These are phyloP conservation scores for Cladophialophora bantiana DNA, from an alignment of 2,329 filamentous ascomycete species.

Conservation along the genomic window DNA sequence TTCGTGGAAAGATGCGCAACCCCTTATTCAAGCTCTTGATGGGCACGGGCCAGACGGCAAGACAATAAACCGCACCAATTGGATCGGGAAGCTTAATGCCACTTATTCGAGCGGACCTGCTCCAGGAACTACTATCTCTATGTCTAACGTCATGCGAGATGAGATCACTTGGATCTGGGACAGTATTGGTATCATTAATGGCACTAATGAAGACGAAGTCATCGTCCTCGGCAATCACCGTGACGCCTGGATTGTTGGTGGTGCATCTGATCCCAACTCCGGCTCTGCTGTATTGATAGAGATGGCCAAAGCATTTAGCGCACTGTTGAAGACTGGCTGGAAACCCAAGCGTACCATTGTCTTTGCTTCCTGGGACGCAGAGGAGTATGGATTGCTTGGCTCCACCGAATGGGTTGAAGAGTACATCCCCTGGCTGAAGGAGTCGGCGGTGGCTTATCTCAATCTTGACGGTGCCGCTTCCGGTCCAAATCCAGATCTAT, in stretches of 20 bases:
- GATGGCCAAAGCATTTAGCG: conserved; percentile 58
- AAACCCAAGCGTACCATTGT: conserved; percentile 59
- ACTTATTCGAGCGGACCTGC: conserved; percentile 45
- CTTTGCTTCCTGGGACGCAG: conserved; percentile 47
- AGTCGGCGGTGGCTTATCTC: conserved; percentile 56
- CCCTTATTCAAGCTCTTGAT: conserved; percentile 45
- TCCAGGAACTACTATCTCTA: conserved; percentile 40
- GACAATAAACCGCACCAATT: conserved; percentile 45
- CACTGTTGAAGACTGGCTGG: conserved; percentile 58
- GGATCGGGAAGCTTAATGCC: conserved; percentile 46
- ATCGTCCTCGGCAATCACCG: conserved; percentile 61
- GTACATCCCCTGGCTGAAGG: conserved; percentile 53
- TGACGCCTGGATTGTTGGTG: conserved; percentile 63
- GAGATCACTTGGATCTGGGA: conserved; percentile 42
- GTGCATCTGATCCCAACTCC: conserved; percentile 61
- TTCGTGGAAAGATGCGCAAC: conserved; percentile 44
- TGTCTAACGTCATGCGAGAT: conserved; percentile 42
- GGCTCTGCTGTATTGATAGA: conserved; percentile 60
- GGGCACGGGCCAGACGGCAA: conserved; percentile 45
- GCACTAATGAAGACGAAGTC: conserved; percentile 48
- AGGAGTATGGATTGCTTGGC: conserved; percentile 50
- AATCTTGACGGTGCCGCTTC: conserved; percentile 60
- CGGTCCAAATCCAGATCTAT: conserved; percentile 50
- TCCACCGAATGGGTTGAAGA: conserved; percentile 60
- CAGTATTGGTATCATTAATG: conserved; percentile 43